Percentiles rank a stretch among this genome's conserved stretches.
These are phyloP conservation scores for Trichoderma asperelloides DNA, from an alignment of 495 filamentous ascomycete genomes.

Conservation along the genomic window DNA sequence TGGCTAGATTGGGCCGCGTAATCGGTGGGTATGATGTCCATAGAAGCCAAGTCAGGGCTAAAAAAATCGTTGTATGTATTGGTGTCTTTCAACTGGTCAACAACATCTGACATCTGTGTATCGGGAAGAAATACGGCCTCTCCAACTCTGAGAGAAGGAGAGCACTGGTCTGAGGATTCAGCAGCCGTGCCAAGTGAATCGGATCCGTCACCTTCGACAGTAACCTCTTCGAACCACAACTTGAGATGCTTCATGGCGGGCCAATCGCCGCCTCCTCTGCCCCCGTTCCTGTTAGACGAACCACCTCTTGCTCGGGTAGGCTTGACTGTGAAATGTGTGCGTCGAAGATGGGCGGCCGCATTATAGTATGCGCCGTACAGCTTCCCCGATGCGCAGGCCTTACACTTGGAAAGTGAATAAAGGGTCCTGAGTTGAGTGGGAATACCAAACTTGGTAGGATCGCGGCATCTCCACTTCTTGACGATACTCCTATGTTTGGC, in stretches of 20 bases:
- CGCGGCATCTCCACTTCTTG: constrained; percentile 69
- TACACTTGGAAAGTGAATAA: constrained; percentile 72
- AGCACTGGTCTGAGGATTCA: not conserved
- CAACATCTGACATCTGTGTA: not conserved
- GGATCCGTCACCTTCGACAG: constrained; percentile 25
- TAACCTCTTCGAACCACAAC: constrained; percentile 71
- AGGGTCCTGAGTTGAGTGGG: constrained; percentile 37
- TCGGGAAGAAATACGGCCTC: not conserved
- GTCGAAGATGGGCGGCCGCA: constrained; percentile 81
- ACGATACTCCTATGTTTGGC: constrained; percentile 65
- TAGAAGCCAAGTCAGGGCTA: not conserved
- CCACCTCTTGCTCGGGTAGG: constrained; percentile 31
- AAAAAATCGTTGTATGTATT: not conserved
- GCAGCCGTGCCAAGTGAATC: not conserved
- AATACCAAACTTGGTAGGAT: constrained; percentile 28
- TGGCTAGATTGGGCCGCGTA: not conserved
- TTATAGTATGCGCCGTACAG: constrained; percentile 92
- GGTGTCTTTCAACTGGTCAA: not conserved
- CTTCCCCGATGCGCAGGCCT: constrained; percentile 70
- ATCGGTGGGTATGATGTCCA: not conserved
- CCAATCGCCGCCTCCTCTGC: constrained; percentile 74
- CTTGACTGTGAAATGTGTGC: constrained; percentile 68
- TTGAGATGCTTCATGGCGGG: constrained; percentile 76
- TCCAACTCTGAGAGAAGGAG: not conserved
- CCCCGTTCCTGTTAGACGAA: constrained; percentile 56